A percentile compares a stretch with the other conserved stretches of the same genome.
Evolutionary conservation across 2,329 filamentous ascomycete genomes (phyloP).

Genomic region (Beauveria sp.): DNA sequence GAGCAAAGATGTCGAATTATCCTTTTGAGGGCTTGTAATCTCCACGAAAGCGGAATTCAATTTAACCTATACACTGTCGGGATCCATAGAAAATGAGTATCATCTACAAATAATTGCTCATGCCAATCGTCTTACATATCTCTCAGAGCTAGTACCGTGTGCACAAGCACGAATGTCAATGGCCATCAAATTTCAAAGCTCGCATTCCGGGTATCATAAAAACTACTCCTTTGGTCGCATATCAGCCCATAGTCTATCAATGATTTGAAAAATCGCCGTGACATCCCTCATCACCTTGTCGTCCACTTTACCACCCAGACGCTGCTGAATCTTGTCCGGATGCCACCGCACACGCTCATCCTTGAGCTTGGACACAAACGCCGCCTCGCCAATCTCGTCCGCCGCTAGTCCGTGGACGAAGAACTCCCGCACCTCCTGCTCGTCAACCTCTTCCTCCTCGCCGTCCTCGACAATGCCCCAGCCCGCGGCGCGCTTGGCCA

Average conservation of each 20-base stretch:
- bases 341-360: slow-evolving; percentile 89
- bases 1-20: too few relatives aligned
- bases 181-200: too few relatives aligned
- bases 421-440: slow-evolving; percentile 59
- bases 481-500: neutral
- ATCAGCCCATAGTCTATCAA: slow-evolving; percentile 75
- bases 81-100: too few relatives aligned
- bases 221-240: slow-evolving; percentile 28
- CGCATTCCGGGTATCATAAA: neutral
- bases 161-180: too few relatives aligned
- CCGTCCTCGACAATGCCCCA: slow-evolving; percentile 45
- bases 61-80: too few relatives aligned
- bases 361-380: slow-evolving; percentile 54
- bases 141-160: too few relatives aligned
- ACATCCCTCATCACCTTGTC: slow-evolving; percentile 66
- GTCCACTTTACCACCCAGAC: slow-evolving; percentile 66
- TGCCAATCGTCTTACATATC: too few relatives aligned
- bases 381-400: slow-evolving; percentile 35
- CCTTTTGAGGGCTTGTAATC: too few relatives aligned
- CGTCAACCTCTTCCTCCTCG: slow-evolving; percentile 43
- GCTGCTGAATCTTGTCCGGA: slow-evolving; percentile 94
- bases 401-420: slow-evolving; percentile 45
- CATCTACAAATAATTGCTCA: too few relatives aligned
- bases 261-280: slow-evolving; percentile 84
- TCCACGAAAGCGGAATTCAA: too few relatives aligned